A percentile compares a stretch with the other conserved stretches of the same genome.
Conservation (phyloP, 2,329 filamentous ascomycete genomes). For the Cordyceps fumosorosea region DNA sequence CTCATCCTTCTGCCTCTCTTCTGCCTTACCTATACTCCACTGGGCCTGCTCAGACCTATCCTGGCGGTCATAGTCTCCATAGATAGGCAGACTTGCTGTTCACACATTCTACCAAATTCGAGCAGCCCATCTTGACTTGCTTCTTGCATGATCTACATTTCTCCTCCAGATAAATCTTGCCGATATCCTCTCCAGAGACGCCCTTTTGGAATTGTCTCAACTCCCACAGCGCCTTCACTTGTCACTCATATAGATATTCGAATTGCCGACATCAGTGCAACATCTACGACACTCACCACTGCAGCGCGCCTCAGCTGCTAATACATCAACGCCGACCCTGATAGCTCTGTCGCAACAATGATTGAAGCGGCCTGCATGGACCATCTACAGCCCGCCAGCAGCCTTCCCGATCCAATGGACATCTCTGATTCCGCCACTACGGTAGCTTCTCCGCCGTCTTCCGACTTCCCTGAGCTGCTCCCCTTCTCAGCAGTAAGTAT, state of each 20-base stretch:
- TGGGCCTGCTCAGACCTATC: constrained; percentile 2
- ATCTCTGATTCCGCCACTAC: neutral
- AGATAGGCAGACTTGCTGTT: constrained; percentile 1
- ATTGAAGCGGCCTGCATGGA: constrained; percentile 3
- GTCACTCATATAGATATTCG: neutral
- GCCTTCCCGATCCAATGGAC: neutral
- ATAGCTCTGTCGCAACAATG: neutral
- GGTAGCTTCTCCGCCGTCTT: neutral
- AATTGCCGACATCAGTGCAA: neutral
- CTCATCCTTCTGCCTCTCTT: neutral
- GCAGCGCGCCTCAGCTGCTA: neutral
- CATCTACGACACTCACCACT: neutral
- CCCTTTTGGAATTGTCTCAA: neutral
- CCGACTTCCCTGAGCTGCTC: constrained; percentile 5
- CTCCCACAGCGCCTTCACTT: neutral
- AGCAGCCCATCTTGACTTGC: neutral
- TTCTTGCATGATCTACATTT: neutral
- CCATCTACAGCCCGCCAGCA: neutral
- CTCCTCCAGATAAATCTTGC: neutral
- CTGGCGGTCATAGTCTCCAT: neutral
- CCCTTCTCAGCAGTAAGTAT: constrained; percentile 4
- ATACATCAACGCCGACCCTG: neutral
- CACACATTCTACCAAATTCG: neutral
- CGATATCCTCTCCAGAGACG: neutral
- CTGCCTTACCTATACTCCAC: constrained; percentile 5